These are phyloP conservation scores for Amphirosellinia nigrospora DNA, from an alignment of 495 filamentous ascomycete species.

Conservation along the genomic window DNA sequence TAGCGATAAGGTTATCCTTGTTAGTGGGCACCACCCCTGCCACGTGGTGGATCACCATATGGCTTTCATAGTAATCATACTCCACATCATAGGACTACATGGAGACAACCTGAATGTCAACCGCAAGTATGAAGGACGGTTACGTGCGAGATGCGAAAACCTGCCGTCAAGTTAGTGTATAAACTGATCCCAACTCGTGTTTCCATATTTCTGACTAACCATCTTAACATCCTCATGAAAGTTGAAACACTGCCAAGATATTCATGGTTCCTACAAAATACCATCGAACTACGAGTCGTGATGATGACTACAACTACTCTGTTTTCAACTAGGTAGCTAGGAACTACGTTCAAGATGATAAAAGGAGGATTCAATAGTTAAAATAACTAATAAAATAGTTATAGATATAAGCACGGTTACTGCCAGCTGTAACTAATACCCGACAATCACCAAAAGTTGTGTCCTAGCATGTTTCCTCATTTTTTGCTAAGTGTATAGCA, in stretches of 20 bases:
- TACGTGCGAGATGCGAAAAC: not conserved
- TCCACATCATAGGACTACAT: constrained; percentile 14
- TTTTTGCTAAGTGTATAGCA: not conserved
- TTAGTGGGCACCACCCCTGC: constrained; percentile 7
- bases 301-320: not conserved
- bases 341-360: not conserved
- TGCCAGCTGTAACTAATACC: not conserved
- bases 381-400: not conserved
- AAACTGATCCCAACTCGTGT: not conserved
- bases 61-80: constrained; percentile 25
- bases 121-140: not conserved
- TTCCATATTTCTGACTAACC: not conserved
- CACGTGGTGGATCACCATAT: constrained; percentile 17
- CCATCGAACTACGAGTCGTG: not conserved
- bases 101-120: not conserved
- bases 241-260: not conserved
- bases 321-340: not conserved
- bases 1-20: constrained; percentile 14
- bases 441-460: not conserved
- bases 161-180: not conserved
- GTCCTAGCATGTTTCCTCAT: not conserved
- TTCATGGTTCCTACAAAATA: not conserved
- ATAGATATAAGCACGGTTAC: not conserved
- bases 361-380: not conserved
- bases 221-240: not conserved